Percentiles rank a stretch among this genome's conserved stretches.
Conservation (phyloP, 306 rosid genomes). For the cucumber (Cucumis sativus) region Cucumber_9930_V3 NC_026658.2:23921001-23921500, state of each 20-base stretch:
- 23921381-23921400: slow-evolving; percentile 20
- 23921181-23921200: slow-evolving; percentile 31
- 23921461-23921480: slow-evolving; percentile 10
- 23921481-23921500: slow-evolving; percentile 17
- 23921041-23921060: no score
- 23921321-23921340: slow-evolving; percentile 16
- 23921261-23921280: slow-evolving; percentile 31
- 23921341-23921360: slow-evolving; percentile 37
- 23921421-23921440: background rate
- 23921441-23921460: slow-evolving; percentile 14
- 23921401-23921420: slow-evolving; percentile 6
- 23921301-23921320: slow-evolving; percentile 6
- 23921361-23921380: slow-evolving; percentile 30
- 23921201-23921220: slow-evolving; percentile 48
- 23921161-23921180: slow-evolving; percentile 11
- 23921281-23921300: slow-evolving; percentile 55
- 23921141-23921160: background rate
- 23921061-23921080: no score
- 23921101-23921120: background rate
- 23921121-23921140: background rate
- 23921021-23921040: no score
- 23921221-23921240: slow-evolving; percentile 43
- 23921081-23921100: background rate
- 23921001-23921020: no score
- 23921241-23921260: slow-evolving; percentile 40